Evolutionary conservation across 169 alveolate species (phyloP), one percentile per base, ranked within the genome.

Genomic region (Hepatocystis sp.): DNA sequence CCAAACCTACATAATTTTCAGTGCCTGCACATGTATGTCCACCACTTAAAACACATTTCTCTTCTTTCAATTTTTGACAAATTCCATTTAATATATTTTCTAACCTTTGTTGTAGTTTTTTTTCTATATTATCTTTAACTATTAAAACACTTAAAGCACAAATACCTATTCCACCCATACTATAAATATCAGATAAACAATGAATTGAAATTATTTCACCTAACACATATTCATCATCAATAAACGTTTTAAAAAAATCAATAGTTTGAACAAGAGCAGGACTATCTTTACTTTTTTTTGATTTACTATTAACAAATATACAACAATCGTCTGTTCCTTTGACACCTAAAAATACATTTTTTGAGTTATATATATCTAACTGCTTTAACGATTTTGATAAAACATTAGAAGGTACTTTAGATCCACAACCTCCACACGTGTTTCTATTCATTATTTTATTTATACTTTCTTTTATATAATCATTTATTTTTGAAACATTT

Each of bases 11-110:
- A 13, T 81, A 81, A 51, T 81, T 81, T 36, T 81, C 89, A 64
- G 23, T 81, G 1, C 89, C 89, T n/a, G 89, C 89, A 63, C 89
- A 81, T 17, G 89, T 81, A 36, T 81, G 89, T 1, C 89, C 89
- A 5, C 89, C 89, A 81, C 89, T 81, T 44, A 81, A 81, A 13
- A 81, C 89, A 49, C 89, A 81, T 51, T 51, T 63, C 25, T 81
- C 89, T 40, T 81, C 89, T 52, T 64, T 81, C 46, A 81, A 49
- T 52, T 81, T 81, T 39, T 81, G 81, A 40, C 84, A 81, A 28
- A 81, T 61, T 19, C 89, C 89, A 2, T 81, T 81, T 64, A 81
- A 64, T 27, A 81, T 64, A 81, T 81, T 81, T 49, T 81, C 68
- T 27, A 81, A 10, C 5, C 89, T 81, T 21, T 81, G 89, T 28